Evolutionary conservation across 371 early-diverging fungal genomes (phyloP).

Genomic region (Mortierella sp.): DNA sequence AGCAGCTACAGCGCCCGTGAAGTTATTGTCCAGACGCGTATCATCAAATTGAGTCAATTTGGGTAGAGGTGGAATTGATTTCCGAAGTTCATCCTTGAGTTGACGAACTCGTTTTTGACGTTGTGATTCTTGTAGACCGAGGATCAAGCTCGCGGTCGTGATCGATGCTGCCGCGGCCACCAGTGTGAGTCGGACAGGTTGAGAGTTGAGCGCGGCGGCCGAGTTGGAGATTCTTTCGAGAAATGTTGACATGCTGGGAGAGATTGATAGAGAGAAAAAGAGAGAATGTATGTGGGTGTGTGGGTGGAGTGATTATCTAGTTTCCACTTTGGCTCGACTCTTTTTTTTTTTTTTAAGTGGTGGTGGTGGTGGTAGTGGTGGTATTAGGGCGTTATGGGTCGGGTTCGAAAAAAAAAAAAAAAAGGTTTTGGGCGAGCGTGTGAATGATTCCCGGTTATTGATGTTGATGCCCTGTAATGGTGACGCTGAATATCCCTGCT

Average conservation of each 20-base stretch:
- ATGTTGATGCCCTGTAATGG: too few species aligned
- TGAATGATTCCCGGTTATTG: too few species aligned
- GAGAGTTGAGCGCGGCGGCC: slow-evolving; percentile 23
- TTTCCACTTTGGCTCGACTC: too few species aligned
- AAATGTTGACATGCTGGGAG: slow-evolving; percentile 17
- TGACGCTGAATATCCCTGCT: too few species aligned
- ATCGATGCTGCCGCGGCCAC: slow-evolving; percentile 46
- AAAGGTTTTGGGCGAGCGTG: too few species aligned
- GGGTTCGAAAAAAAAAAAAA: too few species aligned
- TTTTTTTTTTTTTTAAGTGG: too few species aligned
- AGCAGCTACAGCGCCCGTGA: background rate
- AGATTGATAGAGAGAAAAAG: too few species aligned
- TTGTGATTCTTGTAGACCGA: slow-evolving; percentile 37
- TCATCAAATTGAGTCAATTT: slow-evolving; percentile 1
- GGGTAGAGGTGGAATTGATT: slow-evolving; percentile 40
- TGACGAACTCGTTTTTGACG: slow-evolving; percentile 32
- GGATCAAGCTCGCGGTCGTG: slow-evolving; percentile 42
- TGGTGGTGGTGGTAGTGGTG: too few species aligned
- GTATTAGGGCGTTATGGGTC: too few species aligned
- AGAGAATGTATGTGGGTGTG: background rate
- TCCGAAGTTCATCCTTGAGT: slow-evolving; percentile 41
- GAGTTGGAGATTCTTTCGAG: slow-evolving; percentile 25
- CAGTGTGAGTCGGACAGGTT: slow-evolving; percentile 24
- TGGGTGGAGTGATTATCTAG: too few species aligned
- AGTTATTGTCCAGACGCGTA: background rate